Conservation (phyloP, 768 basidiomycete genomes). For the Chiua virens region DNA sequence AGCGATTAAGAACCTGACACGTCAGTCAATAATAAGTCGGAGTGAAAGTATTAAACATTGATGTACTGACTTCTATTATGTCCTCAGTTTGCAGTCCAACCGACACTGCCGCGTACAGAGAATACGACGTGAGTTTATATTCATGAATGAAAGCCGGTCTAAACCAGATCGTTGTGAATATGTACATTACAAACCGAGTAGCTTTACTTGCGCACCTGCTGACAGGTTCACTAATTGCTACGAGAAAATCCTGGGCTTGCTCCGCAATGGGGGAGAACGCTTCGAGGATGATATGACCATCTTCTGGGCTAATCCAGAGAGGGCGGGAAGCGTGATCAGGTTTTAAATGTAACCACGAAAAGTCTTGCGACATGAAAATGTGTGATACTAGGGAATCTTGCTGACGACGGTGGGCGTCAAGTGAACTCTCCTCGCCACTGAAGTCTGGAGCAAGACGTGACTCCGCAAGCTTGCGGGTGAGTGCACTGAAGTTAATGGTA, state of each 20-base stretch:
- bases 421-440: slow-evolving; percentile 45
- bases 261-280: slow-evolving; percentile 97
- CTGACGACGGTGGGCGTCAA: slow-evolving; percentile 67
- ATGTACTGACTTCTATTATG: slow-evolving; percentile 85
- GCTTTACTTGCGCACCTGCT: slow-evolving; percentile 71
- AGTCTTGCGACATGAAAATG: slow-evolving; percentile 84
- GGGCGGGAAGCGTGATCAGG: slow-evolving; percentile 90
- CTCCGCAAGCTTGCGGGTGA: slow-evolving; percentile 76
- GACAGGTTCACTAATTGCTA: slow-evolving; percentile 97
- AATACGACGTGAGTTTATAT: slow-evolving; percentile 98
- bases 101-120: slow-evolving; percentile 96
- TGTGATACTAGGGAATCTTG: slow-evolving; percentile 78
- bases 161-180: slow-evolving; percentile 14
- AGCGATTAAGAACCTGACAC: slow-evolving; percentile 69
- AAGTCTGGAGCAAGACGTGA: slow-evolving; percentile 46
- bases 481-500: slow-evolving; percentile 85
- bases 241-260: slow-evolving; percentile 97
- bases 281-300: slow-evolving; percentile 93
- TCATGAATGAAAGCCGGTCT: slow-evolving; percentile 99
- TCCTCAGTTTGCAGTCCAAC: slow-evolving; percentile 97
- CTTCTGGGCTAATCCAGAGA: slow-evolving; percentile 93
- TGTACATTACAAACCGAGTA: slow-evolving; percentile 28
- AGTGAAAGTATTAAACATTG: slow-evolving; percentile 13
- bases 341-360: slow-evolving; percentile 84
- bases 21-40: slow-evolving; percentile 33